Conservation (phyloP, 140 eudicot species). For the Oenanthe javanica region DNA sequence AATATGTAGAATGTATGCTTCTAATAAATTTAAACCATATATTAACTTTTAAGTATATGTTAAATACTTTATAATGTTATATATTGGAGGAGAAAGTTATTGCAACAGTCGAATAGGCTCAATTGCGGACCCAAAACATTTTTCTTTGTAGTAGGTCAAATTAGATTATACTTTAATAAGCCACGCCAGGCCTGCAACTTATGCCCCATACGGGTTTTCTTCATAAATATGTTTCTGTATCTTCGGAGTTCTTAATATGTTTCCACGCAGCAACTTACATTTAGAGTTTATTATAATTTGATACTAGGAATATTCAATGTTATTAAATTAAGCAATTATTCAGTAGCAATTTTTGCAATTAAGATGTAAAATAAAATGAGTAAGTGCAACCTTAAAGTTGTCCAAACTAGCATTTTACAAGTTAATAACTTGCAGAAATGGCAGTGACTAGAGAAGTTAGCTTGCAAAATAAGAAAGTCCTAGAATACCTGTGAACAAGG, state of each 20-base stretch:
- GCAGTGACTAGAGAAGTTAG: not conserved
- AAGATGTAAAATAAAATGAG: not conserved
- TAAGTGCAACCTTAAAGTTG: not conserved
- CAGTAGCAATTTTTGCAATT: not conserved
- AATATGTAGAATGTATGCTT: too few species aligned
- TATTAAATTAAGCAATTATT: not conserved
- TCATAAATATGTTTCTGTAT: not conserved
- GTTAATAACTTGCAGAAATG: not conserved
- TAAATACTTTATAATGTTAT: too few species aligned
- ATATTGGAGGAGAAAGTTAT: too few species aligned
- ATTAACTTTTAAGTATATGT: too few species aligned
- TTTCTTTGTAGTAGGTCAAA: too few species aligned
- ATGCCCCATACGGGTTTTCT: not conserved
- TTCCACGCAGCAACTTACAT: not conserved
- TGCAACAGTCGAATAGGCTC: too few species aligned
- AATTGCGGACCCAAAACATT: too few species aligned
- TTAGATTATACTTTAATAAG: too few species aligned
- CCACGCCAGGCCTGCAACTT: too few species aligned
- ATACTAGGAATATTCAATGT: not conserved
- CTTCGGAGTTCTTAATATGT: not conserved
- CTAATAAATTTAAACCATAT: too few species aligned
- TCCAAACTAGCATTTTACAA: not conserved
- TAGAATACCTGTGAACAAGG: constrained; percentile 82
- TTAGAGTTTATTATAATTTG: not conserved
- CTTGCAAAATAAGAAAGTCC: not conserved